phyloP scores from a whole-genome alignment of 768 basidiomycete genomes.

The Tulasnella sp. region DNA sequence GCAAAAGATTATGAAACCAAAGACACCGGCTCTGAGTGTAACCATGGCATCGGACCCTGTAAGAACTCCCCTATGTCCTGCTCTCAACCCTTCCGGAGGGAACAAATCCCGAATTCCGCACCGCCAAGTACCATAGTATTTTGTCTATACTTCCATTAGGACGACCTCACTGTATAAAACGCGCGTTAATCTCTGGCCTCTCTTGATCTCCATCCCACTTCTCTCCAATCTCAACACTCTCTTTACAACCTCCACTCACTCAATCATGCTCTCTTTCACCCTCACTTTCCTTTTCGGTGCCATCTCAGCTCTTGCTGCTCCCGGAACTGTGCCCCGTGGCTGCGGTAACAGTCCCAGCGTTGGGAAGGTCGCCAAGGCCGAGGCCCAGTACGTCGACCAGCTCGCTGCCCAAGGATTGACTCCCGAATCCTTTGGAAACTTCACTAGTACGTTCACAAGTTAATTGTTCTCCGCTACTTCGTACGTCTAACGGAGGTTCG shows the following conservation, averaged over 20 bases:
- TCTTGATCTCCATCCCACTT: not conserved
- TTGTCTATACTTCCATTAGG: too few species aligned
- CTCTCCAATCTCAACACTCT: not conserved
- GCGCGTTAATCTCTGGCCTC: not conserved
- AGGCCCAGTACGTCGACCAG: slow-evolving; percentile 5
- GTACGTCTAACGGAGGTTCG: too few species aligned
- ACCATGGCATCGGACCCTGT: not conserved
- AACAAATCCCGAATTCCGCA: not conserved
- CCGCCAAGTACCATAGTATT: too few species aligned
- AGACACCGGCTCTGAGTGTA: not conserved
- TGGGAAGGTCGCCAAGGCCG: slow-evolving; percentile 14
- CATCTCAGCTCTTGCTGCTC: slow-evolving; percentile 1
- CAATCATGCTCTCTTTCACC: not conserved
- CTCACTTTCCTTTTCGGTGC: slow-evolving; percentile 11
- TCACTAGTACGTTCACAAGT: not conserved
- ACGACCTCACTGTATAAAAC: not conserved
- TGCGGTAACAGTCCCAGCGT: not conserved
- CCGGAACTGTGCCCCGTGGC: not conserved
- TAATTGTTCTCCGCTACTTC: too few species aligned
- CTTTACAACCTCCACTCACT: not conserved
- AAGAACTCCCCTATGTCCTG: not conserved
- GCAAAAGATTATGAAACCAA: too few species aligned
- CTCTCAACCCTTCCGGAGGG: not conserved
- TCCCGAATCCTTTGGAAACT: not conserved
- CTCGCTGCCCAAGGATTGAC: not conserved